Evolutionary conservation across 352 stramenopile genomes (phyloP).

Genomic region (Globisporangium viniferum): DNA sequence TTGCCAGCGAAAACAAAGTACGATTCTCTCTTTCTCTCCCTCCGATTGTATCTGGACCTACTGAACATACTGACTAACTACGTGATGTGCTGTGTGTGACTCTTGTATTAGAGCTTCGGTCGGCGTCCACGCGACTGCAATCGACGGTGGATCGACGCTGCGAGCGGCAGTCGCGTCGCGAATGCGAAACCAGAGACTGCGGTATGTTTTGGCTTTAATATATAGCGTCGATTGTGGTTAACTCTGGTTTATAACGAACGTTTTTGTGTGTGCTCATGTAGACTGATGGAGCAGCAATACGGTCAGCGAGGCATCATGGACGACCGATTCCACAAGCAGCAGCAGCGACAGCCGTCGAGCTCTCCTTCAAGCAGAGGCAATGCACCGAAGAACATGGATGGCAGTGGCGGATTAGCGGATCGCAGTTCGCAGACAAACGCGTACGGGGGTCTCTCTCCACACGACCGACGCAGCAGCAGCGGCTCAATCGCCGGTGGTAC

Average conservation of each 20-base stretch:
- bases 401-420: neutral
- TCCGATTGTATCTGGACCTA: neutral
- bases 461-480: conserved; percentile 3
- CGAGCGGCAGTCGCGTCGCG: conserved; percentile 73
- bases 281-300: conserved; percentile 82
- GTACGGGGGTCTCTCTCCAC: neutral
- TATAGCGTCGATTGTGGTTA: no score
- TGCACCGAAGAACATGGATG: neutral
- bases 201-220: conserved; percentile 21
- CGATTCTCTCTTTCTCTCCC: neutral
- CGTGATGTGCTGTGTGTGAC: neutral
- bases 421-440: neutral
- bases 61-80: neutral
- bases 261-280: conserved; percentile 14
- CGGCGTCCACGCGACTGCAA: conserved; percentile 55
- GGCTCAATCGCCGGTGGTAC: neutral
- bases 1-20: conserved; percentile 53
- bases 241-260: no score
- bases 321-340: conserved; percentile 22
- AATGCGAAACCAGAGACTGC: conserved; percentile 78
- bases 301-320: conserved; percentile 40
- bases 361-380: conserved; percentile 5
- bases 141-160: conserved; percentile 76
- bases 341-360: conserved; percentile 18
- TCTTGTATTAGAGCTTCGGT: conserved; percentile 31